phyloP scores from a whole-genome alignment of 2,329 filamentous ascomycete genomes.

The Alternaria alternata region DNA sequence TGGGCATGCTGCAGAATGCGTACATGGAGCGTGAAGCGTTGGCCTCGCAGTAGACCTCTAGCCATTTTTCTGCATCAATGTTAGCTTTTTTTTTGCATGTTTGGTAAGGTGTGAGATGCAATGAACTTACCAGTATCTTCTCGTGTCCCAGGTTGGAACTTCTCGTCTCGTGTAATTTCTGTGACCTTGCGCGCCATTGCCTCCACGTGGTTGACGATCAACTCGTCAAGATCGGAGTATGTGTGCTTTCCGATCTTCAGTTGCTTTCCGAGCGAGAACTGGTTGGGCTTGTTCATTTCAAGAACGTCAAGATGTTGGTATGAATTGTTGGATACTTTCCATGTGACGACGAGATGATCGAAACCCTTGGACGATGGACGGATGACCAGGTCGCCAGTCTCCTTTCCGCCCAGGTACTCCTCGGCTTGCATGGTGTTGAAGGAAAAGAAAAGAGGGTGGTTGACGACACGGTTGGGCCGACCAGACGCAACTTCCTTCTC shows the following conservation, averaged over 20 bases:
- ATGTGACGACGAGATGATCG: slow-evolving; percentile 94
- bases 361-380: slow-evolving; percentile 93
- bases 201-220: slow-evolving; percentile 97
- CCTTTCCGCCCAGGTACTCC: slow-evolving; percentile 87
- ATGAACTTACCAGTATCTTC: slow-evolving; percentile 79
- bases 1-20: slow-evolving; percentile 92
- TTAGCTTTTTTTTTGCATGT: slow-evolving; percentile 14
- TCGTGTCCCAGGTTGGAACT: slow-evolving; percentile 84
- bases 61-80: slow-evolving; percentile 78
- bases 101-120: background rate
- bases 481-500: slow-evolving; percentile 88
- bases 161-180: slow-evolving; percentile 93
- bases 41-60: slow-evolving; percentile 93
- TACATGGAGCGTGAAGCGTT: slow-evolving; percentile 95
- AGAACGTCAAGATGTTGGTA: slow-evolving; percentile 98
- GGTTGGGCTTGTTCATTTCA: slow-evolving; percentile 95
- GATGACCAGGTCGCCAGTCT: slow-evolving; percentile 90
- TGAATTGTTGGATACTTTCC: slow-evolving; percentile 96
- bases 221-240: slow-evolving; percentile 94
- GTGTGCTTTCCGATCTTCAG: slow-evolving; percentile 89
- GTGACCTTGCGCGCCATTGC: slow-evolving; percentile 98
- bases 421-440: slow-evolving; percentile 94
- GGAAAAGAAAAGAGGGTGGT: slow-evolving; percentile 93
- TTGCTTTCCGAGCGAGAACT: slow-evolving; percentile 89
- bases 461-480: slow-evolving; percentile 92